Evolutionary conservation across 2,329 filamentous ascomycete species (phyloP).

Genomic region (Colletotrichum gigasporum): DNA sequence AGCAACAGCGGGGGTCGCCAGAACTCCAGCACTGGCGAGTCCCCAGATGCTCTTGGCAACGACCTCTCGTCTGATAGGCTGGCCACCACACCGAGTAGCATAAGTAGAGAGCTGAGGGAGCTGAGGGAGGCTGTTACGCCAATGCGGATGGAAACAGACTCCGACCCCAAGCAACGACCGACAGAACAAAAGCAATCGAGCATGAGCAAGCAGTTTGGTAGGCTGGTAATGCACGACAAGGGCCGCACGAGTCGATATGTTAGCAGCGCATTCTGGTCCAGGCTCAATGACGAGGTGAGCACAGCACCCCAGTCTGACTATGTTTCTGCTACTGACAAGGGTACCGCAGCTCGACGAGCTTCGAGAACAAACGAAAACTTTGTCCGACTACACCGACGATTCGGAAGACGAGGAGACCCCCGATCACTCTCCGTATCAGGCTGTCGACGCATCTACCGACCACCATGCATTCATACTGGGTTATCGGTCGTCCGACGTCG

Average conservation of each 20-base stretch:
- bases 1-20: conserved; percentile 33
- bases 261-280: conserved; percentile 81
- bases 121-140: background rate
- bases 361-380: conserved; percentile 49
- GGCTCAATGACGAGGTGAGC: conserved; percentile 76
- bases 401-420: conserved; percentile 69
- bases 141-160: conserved; percentile 33
- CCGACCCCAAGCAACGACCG: conserved; percentile 20
- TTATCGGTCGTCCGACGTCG: conserved; percentile 75
- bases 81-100: conserved; percentile 8
- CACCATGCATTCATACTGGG: conserved; percentile 80
- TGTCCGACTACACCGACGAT: conserved; percentile 62
- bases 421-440: conserved; percentile 48
- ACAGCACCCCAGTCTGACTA: background rate
- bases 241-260: conserved; percentile 77
- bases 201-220: conserved; percentile 66
- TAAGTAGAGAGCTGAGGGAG: background rate
- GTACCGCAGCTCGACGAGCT: conserved; percentile 50
- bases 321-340: conserved; percentile 33
- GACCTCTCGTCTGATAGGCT: conserved; percentile 22
- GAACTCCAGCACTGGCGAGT: conserved; percentile 37
- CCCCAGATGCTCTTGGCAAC: conserved; percentile 39
- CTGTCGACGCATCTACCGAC: conserved; percentile 48
- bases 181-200: conserved; percentile 35
- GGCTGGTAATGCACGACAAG: conserved; percentile 75